A percentile compares a stretch with the other conserved stretches of the same genome.
Conservation (phyloP, 257 asterid genomes). For the Mitragyna speciosa region DNA sequence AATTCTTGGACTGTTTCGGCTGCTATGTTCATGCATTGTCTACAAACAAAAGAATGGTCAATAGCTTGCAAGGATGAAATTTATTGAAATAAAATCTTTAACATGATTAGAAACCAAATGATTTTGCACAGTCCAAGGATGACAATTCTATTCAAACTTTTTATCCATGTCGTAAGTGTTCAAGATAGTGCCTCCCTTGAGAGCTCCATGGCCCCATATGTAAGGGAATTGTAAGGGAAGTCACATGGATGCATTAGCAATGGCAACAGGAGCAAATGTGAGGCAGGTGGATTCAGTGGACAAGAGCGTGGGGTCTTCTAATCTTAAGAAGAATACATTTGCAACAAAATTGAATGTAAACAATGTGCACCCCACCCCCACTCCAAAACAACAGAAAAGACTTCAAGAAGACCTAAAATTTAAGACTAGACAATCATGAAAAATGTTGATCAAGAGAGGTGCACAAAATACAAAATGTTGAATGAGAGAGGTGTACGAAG, state of each 20-base stretch:
- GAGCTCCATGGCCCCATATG: constrained; percentile 43
- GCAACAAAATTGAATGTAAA: constrained; percentile 15
- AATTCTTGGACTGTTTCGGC: constrained; percentile 6
- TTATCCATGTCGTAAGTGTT: constrained; percentile 21
- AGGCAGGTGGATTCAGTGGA: constrained; percentile 34
- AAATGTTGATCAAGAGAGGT: too few species aligned
- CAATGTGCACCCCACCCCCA: not conserved
- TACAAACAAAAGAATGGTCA: constrained; percentile 6
- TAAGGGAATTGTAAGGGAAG: constrained; percentile 29
- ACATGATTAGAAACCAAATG: not conserved
- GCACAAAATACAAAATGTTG: too few species aligned
- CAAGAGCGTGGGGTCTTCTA: constrained; percentile 25
- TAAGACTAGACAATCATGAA: too few species aligned
- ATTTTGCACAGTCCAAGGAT: constrained; percentile 19
- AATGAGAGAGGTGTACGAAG: too few species aligned
- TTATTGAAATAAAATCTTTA: not conserved
- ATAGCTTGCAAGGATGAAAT: not conserved
- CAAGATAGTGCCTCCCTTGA: constrained; percentile 24
- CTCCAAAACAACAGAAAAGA: too few species aligned
- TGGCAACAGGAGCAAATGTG: constrained; percentile 26
- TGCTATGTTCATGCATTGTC: constrained; percentile 32
- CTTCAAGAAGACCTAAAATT: too few species aligned
- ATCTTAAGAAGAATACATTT: constrained; percentile 27
- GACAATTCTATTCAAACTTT: constrained; percentile 31
- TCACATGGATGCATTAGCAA: constrained; percentile 48